phyloP scores from a whole-genome alignment of 1,139 yeast species.

The Candida frijolesensis region DNA sequence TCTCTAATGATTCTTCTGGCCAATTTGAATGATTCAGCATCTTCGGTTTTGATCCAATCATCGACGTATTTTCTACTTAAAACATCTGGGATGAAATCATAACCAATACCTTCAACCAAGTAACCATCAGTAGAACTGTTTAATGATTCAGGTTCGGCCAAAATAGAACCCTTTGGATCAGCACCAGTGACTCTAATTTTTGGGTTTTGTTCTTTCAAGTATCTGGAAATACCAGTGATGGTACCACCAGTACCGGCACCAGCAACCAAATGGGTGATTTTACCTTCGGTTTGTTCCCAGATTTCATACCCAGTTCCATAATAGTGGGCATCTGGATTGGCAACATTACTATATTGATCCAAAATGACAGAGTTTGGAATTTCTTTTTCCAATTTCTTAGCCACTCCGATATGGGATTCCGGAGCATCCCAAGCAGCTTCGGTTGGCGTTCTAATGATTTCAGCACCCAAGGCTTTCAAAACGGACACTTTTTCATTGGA shows the following conservation, averaged over 20 bases:
- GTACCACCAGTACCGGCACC: conserved; percentile 95
- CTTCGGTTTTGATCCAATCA: conserved; percentile 86
- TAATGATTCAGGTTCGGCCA: conserved; percentile 79
- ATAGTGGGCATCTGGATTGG: conserved; percentile 85
- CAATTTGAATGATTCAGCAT: conserved; percentile 74
- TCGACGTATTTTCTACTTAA: conserved; percentile 69
- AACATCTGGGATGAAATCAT: conserved; percentile 86
- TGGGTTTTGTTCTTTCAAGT: conserved; percentile 72
- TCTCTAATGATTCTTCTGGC: conserved; percentile 84
- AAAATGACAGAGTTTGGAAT: conserved; percentile 84
- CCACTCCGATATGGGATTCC: conserved; percentile 90
- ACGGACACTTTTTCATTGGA: conserved; percentile 89
- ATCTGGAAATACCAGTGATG: conserved; percentile 74
- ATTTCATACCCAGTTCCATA: conserved; percentile 85
- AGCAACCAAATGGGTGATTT: conserved; percentile 75
- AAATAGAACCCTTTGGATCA: conserved; percentile 85
- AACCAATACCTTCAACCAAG: conserved; percentile 91
- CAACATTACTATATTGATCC: conserved; percentile 79
- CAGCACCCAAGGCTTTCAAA: conserved; percentile 87
- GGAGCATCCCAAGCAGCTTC: conserved; percentile 95
- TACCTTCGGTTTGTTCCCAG: conserved; percentile 78
- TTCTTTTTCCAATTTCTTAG: conserved; percentile 76
- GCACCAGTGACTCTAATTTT: conserved; percentile 72
- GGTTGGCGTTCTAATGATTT: conserved; percentile 88
- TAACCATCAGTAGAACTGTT: conserved; percentile 63